Evolutionary conservation across 2,329 filamentous ascomycete genomes (phyloP), one percentile per base, ranked within the genome.

Genomic region (Coniella vitis): DNA sequence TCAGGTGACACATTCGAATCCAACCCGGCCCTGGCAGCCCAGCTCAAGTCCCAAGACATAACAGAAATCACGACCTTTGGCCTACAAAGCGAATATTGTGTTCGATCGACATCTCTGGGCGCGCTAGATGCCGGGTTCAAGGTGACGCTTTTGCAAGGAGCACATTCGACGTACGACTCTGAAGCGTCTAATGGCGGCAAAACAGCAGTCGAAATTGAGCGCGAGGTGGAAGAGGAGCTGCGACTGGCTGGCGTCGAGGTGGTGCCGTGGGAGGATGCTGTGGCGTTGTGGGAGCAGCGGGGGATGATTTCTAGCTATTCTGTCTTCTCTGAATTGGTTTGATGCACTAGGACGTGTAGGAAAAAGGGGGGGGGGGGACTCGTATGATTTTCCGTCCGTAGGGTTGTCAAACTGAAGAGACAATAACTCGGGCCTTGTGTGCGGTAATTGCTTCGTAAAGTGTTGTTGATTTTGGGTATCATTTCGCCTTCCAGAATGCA

Each of bases 61-160:
- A 29, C 45, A 1, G 50, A 59, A 22, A 52, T 65, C 8, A 44
- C 61, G 9, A 56, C 54, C 0, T 61, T 62, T 42, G 63, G 63
- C n/a, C 56, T 64, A 29, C 62, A 64, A 49, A 63, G 61, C 54
- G 63, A 65, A 35, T 61, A 52, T 47, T 65, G 63, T 44, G 63
- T 65, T 3, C 48, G 55, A 25, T 48, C 49, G 2, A 64, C 62
- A 2, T 60, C 56, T 44, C 53, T 45, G 8, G 60, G 61, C 7
- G 63, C 61, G 1, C 54, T 63, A 7, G 49, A 49, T 2, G 59
- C 55, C 0, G 62, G 63, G 0, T 63, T 65, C 39, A 45, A 43
- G n/a, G 60, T 65, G 9, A 59, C 58, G 0, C 10, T 65, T 10
- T 49, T 65, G 19, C 51, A 54, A 3, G 62, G 61, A 4, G 63